These are phyloP conservation scores for Arthromyces matolae DNA, from an alignment of 768 basidiomycete species.

Conservation along the genomic window DNA sequence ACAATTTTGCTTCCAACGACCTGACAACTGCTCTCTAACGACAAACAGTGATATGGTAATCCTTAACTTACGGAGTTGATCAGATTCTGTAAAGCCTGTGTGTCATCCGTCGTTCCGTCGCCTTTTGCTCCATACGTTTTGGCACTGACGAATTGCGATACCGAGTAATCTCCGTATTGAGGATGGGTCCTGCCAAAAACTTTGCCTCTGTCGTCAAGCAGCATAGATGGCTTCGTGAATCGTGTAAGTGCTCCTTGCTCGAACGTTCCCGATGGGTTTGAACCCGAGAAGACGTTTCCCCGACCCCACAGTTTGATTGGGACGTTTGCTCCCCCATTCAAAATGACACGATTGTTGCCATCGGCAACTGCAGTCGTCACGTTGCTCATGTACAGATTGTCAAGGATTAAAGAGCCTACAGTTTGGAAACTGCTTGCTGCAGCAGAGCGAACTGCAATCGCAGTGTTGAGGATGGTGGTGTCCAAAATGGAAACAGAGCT, in stretches of 20 bases:
- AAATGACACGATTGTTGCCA: constrained; percentile 19
- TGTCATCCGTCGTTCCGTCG: constrained; percentile 75
- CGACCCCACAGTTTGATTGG: constrained; percentile 53
- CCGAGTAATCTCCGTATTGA: constrained; percentile 60
- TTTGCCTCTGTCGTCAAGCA: constrained; percentile 54
- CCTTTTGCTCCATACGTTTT: constrained; percentile 67
- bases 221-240: constrained; percentile 49
- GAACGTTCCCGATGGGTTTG: constrained; percentile 39
- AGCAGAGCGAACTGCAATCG: constrained; percentile 55
- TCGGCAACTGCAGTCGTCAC: constrained; percentile 59
- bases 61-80: too few relatives aligned
- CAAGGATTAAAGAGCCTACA: constrained; percentile 58
- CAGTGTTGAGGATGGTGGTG: constrained; percentile 52
- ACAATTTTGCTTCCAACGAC: constrained; percentile 73
- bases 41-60: background rate
- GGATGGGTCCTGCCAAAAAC: constrained; percentile 64
- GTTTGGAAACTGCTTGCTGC: constrained; percentile 39
- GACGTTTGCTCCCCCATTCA: constrained; percentile 58
- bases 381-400: constrained; percentile 56
- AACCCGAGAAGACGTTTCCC: constrained; percentile 43
- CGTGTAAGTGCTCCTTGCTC: constrained; percentile 46
- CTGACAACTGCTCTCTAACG: constrained; percentile 28
- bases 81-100: constrained; percentile 60
- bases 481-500: constrained; percentile 63
- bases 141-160: constrained; percentile 66